A percentile compares a stretch with the other conserved stretches of the same genome.
Conservation (phyloP, 495 filamentous ascomycete species). For the Xylaria acuta region DNA sequence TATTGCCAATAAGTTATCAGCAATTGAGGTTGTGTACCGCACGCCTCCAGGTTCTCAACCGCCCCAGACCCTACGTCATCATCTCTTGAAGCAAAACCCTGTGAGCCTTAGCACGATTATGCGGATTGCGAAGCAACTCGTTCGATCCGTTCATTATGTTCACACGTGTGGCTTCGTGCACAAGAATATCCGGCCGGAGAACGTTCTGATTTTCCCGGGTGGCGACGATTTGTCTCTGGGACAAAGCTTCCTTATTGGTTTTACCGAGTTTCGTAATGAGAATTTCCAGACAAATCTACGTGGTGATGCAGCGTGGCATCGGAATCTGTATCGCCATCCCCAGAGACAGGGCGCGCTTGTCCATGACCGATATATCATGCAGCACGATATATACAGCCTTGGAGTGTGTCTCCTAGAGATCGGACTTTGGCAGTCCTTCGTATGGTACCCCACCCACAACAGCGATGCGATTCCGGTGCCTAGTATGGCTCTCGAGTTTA, state of each 20-base stretch:
- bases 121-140: conserved; percentile 52
- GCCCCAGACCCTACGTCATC: conserved; percentile 9
- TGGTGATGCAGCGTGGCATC: conserved; percentile 54
- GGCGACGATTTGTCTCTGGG: background rate
- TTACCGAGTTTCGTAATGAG: conserved; percentile 54
- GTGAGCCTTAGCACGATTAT: conserved; percentile 31
- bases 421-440: conserved; percentile 62
- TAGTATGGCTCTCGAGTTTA: conserved; percentile 12
- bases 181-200: conserved; percentile 65
- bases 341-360: conserved; percentile 52
- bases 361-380: conserved; percentile 57
- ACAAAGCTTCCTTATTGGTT: conserved; percentile 55
- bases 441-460: conserved; percentile 32
- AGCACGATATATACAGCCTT: conserved; percentile 65
- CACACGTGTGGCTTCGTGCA: conserved; percentile 62
- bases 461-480: background rate
- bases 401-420: conserved; percentile 58
- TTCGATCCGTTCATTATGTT: conserved; percentile 54
- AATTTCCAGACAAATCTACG: conserved; percentile 45
- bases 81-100: conserved; percentile 9
- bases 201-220: conserved; percentile 49
- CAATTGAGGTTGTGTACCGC: conserved; percentile 32
- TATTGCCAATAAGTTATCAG: conserved; percentile 6
- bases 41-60: background rate
- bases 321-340: conserved; percentile 65